phyloP scores from a whole-genome alignment of 2,329 filamentous ascomycete genomes.

The Gaeumannomyces tritici region DNA sequence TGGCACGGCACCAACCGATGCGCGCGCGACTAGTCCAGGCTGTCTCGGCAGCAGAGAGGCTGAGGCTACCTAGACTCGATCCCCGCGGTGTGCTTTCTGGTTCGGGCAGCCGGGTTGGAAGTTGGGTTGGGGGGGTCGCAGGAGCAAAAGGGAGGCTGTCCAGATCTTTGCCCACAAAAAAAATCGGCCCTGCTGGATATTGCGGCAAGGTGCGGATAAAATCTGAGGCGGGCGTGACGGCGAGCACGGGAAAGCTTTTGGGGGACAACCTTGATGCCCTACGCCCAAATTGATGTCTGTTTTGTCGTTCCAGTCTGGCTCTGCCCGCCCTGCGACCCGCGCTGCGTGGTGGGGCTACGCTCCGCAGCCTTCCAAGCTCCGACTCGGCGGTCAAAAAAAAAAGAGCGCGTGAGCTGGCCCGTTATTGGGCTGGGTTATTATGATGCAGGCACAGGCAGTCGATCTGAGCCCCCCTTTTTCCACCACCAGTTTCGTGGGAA shows the following conservation, averaged over 20 bases:
- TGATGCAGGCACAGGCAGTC: neutral
- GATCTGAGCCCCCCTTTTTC: neutral
- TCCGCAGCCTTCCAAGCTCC: neutral
- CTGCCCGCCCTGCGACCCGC: neutral
- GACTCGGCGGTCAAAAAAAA: neutral
- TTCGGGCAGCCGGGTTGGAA: neutral
- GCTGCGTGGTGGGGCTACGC: neutral
- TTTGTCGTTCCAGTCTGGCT: neutral
- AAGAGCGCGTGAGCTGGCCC: neutral
- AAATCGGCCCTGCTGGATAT: neutral
- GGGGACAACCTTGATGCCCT: neutral
- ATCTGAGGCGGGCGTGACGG: neutral
- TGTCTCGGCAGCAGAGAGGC: neutral
- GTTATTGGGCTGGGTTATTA: neutral
- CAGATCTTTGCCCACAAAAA: neutral
- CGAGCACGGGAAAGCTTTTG: neutral
- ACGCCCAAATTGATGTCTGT: neutral
- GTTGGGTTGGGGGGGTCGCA: neutral
- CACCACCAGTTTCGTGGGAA: neutral
- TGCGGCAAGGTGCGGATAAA: neutral
- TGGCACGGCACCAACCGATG: neutral
- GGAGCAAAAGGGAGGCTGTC: neutral
- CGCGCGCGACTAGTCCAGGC: too few species aligned
- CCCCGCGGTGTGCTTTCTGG: neutral
- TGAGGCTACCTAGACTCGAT: neutral